A percentile compares a stretch with the other conserved stretches of the same genome.
Conservation (phyloP, 768 basidiomycete genomes). For the Lentinula sp. region DNA sequence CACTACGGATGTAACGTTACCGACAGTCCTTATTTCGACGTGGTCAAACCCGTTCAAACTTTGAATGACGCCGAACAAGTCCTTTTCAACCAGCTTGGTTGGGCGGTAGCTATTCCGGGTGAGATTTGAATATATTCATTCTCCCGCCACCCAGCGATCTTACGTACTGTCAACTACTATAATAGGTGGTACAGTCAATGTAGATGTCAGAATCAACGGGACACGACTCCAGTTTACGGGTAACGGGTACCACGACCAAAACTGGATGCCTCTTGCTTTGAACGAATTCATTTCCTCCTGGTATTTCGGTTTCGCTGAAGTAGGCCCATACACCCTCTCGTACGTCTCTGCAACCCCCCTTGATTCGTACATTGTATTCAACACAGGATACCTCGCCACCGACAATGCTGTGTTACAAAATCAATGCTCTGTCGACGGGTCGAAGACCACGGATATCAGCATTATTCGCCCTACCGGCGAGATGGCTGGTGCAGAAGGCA, state of each 20-base stretch:
- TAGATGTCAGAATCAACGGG: conserved; percentile 14
- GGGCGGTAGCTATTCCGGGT: conserved; percentile 17
- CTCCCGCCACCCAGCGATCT: neutral
- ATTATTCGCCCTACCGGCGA: conserved; percentile 13
- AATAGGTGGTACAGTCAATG: conserved; percentile 10
- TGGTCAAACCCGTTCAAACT: neutral
- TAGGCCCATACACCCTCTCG: conserved; percentile 16
- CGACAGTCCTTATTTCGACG: conserved; percentile 13
- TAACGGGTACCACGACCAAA: conserved; percentile 18
- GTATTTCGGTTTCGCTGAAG: conserved; percentile 16
- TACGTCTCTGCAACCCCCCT: conserved; percentile 11
- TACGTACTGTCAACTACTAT: neutral
- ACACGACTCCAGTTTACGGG: conserved; percentile 14
- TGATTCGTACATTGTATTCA: conserved; percentile 12
- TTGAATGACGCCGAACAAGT: conserved; percentile 13
- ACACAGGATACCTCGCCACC: conserved; percentile 16
- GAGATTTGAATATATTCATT: neutral
- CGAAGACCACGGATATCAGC: conserved; percentile 11
- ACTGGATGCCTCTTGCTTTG: conserved; percentile 14
- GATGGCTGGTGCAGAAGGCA: conserved; percentile 8
- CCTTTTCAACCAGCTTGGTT: conserved; percentile 17
- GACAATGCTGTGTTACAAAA: conserved; percentile 17
- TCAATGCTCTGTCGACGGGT: conserved; percentile 16
- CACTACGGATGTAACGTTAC: conserved; percentile 19
- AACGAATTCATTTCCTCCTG: conserved; percentile 14